Evolutionary conservation across 306 rosid species (phyloP).

Genomic region (Mimosa pudica): DNA sequence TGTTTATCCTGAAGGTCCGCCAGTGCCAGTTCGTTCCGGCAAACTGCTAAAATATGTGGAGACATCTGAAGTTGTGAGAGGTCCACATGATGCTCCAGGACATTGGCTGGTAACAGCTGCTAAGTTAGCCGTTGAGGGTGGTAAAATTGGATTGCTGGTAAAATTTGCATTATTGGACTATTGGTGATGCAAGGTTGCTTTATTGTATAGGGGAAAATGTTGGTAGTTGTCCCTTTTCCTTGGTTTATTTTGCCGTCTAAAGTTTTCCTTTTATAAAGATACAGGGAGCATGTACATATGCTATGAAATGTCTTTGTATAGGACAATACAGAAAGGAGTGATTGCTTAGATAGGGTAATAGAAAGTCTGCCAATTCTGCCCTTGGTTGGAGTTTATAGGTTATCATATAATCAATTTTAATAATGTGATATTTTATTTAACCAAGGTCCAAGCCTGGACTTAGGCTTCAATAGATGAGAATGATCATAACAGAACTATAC

Average conservation of each 20-base stretch:
- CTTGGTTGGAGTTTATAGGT: background rate
- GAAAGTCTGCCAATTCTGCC: constrained; percentile 30
- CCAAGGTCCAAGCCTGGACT: background rate
- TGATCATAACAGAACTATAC: background rate
- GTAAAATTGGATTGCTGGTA: constrained; percentile 78
- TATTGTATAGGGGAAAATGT: constrained; percentile 32
- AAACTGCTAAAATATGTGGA: constrained; percentile 81
- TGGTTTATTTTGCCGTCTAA: constrained; percentile 34
- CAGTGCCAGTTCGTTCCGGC: constrained; percentile 55
- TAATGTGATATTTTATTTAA: background rate
- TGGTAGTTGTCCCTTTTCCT: constrained; percentile 17
- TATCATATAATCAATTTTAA: background rate
- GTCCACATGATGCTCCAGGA: constrained; percentile 90
- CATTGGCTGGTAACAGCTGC: constrained; percentile 96
- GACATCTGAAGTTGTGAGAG: constrained; percentile 79
- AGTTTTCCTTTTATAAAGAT: background rate
- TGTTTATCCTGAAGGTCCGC: constrained; percentile 87
- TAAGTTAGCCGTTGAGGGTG: constrained; percentile 74
- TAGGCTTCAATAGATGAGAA: background rate
- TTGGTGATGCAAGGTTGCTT: constrained; percentile 43
- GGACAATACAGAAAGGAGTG: constrained; percentile 44
- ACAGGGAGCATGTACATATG: constrained; percentile 33
- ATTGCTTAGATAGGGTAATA: constrained; percentile 36
- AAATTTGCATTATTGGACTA: constrained; percentile 92
- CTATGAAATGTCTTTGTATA: constrained; percentile 44